Evolutionary conservation across 2,329 filamentous ascomycete species (phyloP).

Genomic region (Mariannaea elegans): DNA sequence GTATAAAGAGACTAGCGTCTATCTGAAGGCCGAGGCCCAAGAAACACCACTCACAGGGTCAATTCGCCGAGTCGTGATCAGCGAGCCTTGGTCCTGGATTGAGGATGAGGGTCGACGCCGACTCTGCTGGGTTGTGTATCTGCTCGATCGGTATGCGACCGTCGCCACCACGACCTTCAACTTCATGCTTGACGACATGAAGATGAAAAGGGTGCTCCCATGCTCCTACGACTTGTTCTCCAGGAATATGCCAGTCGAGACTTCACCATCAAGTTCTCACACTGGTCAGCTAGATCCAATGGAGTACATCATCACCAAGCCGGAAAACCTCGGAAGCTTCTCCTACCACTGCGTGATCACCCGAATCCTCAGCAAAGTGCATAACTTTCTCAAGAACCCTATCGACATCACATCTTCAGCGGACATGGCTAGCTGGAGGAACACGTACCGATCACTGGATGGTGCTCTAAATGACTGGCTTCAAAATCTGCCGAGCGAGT

Average conservation of each 20-base stretch:
- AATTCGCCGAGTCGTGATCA: slow-evolving; percentile 45
- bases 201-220: slow-evolving; percentile 52
- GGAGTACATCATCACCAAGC: slow-evolving; percentile 46
- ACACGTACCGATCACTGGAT: slow-evolving; percentile 52
- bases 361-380: slow-evolving; percentile 52
- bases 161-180: slow-evolving; percentile 52
- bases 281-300: slow-evolving; percentile 37
- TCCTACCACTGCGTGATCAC: slow-evolving; percentile 57
- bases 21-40: slow-evolving; percentile 45
- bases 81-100: slow-evolving; percentile 53
- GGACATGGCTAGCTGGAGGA: slow-evolving; percentile 52
- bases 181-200: slow-evolving; percentile 51
- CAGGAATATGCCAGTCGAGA: slow-evolving; percentile 54
- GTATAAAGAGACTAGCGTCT: slow-evolving; percentile 50
- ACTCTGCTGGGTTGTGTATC: slow-evolving; percentile 56
- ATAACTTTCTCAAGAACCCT: slow-evolving; percentile 52
- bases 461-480: slow-evolving; percentile 52
- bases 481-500: slow-evolving; percentile 54
- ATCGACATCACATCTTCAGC: slow-evolving; percentile 50
- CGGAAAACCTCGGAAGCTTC: slow-evolving; percentile 55
- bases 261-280: slow-evolving; percentile 42
- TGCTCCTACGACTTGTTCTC: slow-evolving; percentile 57
- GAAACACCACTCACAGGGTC: slow-evolving; percentile 47
- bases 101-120: slow-evolving; percentile 54
- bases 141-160: slow-evolving; percentile 55